Conservation (phyloP, 495 filamentous ascomycete species). For the Aspergillus heteromorphus region DNA sequence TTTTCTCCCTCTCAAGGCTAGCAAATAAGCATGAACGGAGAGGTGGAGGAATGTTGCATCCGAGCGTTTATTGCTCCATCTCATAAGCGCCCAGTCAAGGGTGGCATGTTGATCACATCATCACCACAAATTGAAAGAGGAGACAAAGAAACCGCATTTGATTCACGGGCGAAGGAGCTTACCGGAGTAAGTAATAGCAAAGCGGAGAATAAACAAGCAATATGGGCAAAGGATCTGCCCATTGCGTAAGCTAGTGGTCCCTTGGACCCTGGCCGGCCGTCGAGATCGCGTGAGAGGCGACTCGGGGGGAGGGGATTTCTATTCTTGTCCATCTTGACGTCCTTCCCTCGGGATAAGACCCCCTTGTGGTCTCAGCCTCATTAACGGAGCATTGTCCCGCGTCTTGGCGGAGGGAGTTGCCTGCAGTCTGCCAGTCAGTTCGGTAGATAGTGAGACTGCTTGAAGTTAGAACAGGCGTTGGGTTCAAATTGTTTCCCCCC, state of each 20-base stretch:
- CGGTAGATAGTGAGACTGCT: too few relatives aligned
- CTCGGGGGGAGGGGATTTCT: constrained; percentile 9
- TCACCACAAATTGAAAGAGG: background rate
- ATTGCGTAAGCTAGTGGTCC: constrained; percentile 23
- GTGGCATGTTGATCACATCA: background rate
- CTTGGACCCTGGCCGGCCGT: constrained; percentile 4
- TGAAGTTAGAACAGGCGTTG: background rate
- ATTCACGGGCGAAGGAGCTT: background rate
- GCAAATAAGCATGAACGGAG: background rate
- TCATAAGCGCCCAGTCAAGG: background rate
- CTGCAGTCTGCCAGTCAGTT: too few relatives aligned
- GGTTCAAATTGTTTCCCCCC: background rate
- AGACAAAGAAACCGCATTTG: background rate
- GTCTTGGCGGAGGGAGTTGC: constrained; percentile 5
- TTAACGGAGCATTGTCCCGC: constrained; percentile 3
- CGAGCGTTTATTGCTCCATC: background rate
- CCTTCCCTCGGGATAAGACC: background rate
- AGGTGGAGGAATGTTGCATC: constrained; percentile 1
- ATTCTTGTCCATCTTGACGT: constrained; percentile 17
- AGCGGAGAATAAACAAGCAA: constrained; percentile 5
- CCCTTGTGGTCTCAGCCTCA: constrained; percentile 8
- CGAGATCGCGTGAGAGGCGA: constrained; percentile 5
- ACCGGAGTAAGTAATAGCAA: background rate
- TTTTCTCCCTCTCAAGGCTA: background rate
- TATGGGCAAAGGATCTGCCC: constrained; percentile 13